A percentile compares a stretch with the other conserved stretches of the same genome.
These are phyloP conservation scores for Akanthomyces dipterigenus DNA, from an alignment of 2,329 filamentous ascomycete species.

Conservation along the genomic window DNA sequence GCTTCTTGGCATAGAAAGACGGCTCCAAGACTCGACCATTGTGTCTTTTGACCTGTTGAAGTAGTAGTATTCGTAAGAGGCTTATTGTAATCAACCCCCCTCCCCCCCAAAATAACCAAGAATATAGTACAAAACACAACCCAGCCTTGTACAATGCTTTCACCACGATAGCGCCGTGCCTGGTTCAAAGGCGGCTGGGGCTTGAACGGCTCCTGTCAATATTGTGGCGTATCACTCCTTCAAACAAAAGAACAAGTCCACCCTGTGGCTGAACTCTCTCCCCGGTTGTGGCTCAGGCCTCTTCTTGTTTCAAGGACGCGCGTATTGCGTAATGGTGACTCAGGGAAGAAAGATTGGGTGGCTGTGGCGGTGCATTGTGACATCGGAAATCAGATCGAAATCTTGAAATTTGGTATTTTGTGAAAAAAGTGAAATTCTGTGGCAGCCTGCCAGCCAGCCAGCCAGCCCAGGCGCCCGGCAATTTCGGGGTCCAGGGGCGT, in stretches of 20 bases:
- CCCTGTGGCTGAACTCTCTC: neutral
- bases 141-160: no score
- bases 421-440: neutral
- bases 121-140: no score
- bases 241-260: neutral
- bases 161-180: no score
- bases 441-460: no score
- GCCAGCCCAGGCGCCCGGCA: neutral
- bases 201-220: no score
- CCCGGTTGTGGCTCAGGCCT: neutral
- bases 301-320: neutral
- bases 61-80: no score
- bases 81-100: no score
- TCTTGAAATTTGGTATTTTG: neutral
- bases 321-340: constrained; percentile 10
- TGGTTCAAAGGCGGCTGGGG: no score
- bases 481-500: neutral
- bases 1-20: neutral
- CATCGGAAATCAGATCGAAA: constrained; percentile 8
- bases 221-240: no score
- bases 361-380: constrained; percentile 1
- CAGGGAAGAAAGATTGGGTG: neutral
- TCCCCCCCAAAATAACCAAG: no score
- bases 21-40: neutral
- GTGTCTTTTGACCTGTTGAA: no score